Conservation (phyloP, 2,329 filamentous ascomycete species). For the Colletotrichum zoysiae region DNA sequence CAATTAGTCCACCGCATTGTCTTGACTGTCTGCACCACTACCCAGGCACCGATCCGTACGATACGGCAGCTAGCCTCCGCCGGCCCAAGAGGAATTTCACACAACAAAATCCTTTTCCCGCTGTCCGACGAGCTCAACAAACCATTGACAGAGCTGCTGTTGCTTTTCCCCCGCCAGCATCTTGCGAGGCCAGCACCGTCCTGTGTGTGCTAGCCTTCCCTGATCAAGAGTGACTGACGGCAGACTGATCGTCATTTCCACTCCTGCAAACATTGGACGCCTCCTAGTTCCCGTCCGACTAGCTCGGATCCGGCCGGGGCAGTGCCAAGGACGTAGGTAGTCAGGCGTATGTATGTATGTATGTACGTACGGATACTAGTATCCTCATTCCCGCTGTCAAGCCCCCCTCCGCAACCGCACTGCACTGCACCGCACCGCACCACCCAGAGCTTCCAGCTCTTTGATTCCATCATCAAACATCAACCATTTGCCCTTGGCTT, state of each 20-base stretch:
- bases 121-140: background rate
- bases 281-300: conserved; percentile 37
- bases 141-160: conserved; percentile 8
- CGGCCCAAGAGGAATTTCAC: conserved; percentile 4
- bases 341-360: background rate
- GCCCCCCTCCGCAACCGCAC: background rate
- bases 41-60: conserved; percentile 11
- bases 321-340: background rate
- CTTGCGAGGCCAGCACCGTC: background rate
- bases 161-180: conserved; percentile 23
- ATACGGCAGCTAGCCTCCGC: conserved; percentile 16
- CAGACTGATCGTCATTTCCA: conserved; percentile 41
- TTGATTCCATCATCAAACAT: background rate
- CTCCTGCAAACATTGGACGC: conserved; percentile 41
- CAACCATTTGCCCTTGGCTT: background rate
- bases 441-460: background rate
- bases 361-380: conserved; percentile 17
- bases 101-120: background rate
- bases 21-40: conserved; percentile 18
- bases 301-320: conserved; percentile 35
- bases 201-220: background rate
- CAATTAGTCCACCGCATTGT: background rate
- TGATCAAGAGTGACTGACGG: conserved; percentile 14
- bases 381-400: conserved; percentile 32
- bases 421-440: background rate